phyloP scores from a whole-genome alignment of 345 rosid species.

The Populus pruinosa region DNA sequence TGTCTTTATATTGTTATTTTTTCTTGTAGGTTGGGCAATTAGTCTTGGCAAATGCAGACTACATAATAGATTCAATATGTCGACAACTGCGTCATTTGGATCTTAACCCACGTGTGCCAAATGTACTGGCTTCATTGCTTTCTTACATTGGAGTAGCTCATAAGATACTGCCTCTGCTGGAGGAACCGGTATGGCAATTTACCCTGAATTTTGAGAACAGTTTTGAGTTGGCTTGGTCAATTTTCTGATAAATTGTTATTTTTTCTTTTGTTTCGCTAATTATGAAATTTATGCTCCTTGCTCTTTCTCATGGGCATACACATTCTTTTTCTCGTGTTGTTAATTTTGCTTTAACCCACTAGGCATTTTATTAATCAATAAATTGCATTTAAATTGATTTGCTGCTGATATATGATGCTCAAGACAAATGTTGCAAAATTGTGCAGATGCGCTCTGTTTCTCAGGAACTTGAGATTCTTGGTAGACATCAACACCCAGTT shows the following conservation, averaged over 20 bases:
- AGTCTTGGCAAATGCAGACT: constrained; percentile 89
- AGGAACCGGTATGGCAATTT: constrained; percentile 68
- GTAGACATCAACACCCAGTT: constrained; percentile 88
- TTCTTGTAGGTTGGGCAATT: constrained; percentile 70
- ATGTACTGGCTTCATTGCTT: constrained; percentile 93
- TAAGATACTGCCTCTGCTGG: constrained; percentile 74
- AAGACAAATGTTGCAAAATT: constrained; percentile 13
- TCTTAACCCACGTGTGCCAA: constrained; percentile 84
- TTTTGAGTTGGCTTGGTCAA: too few relatives aligned
- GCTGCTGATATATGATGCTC: background rate
- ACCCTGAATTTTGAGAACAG: background rate
- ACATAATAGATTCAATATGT: constrained; percentile 80
- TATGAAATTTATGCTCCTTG: too few relatives aligned
- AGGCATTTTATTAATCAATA: background rate
- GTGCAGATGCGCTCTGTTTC: constrained; percentile 78
- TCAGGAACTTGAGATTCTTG: constrained; percentile 82
- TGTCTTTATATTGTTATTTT: constrained; percentile 13
- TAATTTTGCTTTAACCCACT: background rate
- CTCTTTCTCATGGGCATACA: too few relatives aligned
- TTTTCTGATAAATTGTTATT: too few relatives aligned
- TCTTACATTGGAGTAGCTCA: constrained; percentile 83
- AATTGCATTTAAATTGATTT: background rate
- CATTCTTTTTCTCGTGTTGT: too few relatives aligned
- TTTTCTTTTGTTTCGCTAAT: too few relatives aligned
- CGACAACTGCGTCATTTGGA: constrained; percentile 85